Evolutionary conservation across 192 early-diverging fungal species (phyloP).

Genomic region (Glomus cerebriforme): DNA sequence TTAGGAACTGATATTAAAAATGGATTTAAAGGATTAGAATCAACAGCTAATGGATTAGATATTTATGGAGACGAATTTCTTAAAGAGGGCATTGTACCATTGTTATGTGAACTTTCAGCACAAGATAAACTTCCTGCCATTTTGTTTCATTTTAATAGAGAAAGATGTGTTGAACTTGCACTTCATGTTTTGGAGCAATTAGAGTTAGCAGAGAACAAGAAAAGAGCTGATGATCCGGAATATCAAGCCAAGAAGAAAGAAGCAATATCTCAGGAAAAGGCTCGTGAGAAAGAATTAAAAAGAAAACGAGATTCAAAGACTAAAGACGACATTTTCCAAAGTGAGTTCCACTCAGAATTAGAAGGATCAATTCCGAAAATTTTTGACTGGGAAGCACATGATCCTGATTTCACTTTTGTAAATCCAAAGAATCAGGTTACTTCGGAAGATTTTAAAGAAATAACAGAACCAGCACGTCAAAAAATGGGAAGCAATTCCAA

Average conservation of each 20-base stretch:
- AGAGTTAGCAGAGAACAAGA: conserved; percentile 29
- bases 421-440: conserved; percentile 17
- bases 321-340: neutral
- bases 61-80: conserved; percentile 26
- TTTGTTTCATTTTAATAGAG: conserved; percentile 47
- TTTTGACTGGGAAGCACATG: conserved; percentile 38
- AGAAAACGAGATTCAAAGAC: conserved; percentile 6
- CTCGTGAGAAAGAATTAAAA: conserved; percentile 16
- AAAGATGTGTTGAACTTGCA: conserved; percentile 35
- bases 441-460: conserved; percentile 25
- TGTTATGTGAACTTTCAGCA: conserved; percentile 35
- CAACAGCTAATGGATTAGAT: conserved; percentile 29
- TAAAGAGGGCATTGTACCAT: conserved; percentile 13
- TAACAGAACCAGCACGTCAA: conserved; percentile 11
- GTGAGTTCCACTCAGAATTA: neutral
- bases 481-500: conserved; percentile 5
- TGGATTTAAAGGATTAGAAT: conserved; percentile 36
- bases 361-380: neutral
- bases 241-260: conserved; percentile 34
- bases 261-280: conserved; percentile 31
- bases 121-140: conserved; percentile 48
- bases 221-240: conserved; percentile 32
- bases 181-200: conserved; percentile 28
- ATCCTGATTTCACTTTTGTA: conserved; percentile 40
- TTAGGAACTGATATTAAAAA: neutral